These are phyloP conservation scores for Plectranthus barbatus DNA, from an alignment of 257 asterid species.

Conservation along the genomic window DNA sequence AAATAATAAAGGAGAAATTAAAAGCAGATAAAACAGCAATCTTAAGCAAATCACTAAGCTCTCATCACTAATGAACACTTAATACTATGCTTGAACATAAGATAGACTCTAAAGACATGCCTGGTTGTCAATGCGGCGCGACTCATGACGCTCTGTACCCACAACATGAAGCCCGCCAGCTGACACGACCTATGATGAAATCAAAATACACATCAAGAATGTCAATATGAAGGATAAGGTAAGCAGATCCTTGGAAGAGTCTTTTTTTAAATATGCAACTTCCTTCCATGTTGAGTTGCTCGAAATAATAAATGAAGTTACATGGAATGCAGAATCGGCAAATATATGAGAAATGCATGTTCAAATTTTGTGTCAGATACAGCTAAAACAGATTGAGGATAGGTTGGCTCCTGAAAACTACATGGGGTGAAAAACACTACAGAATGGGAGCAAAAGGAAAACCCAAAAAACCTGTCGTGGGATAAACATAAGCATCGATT, in stretches of 20 bases:
- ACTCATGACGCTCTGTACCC: slow-evolving; percentile 97
- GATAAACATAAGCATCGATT: slow-evolving; percentile 11
- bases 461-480: no score
- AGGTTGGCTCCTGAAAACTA: background rate
- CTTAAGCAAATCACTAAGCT: background rate
- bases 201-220: background rate
- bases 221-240: background rate
- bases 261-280: background rate
- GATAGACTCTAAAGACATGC: slow-evolving; percentile 23
- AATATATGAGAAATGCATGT: background rate
- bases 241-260: background rate
- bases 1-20: slow-evolving; percentile 12
- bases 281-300: background rate
- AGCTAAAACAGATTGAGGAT: background rate
- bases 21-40: slow-evolving; percentile 8
- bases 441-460: background rate
- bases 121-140: slow-evolving; percentile 99
- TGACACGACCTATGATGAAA: slow-evolving; percentile 60
- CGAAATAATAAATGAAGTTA: background rate
- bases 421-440: background rate
- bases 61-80: background rate
- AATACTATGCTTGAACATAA: slow-evolving; percentile 15
- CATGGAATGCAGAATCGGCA: background rate
- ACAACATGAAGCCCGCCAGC: slow-evolving; percentile 98
- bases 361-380: background rate